Percentiles rank a stretch among this genome's conserved stretches.
phyloP scores from a whole-genome alignment of 106 monocot genomes.

The Acanthochlamys bracteata region DNA sequence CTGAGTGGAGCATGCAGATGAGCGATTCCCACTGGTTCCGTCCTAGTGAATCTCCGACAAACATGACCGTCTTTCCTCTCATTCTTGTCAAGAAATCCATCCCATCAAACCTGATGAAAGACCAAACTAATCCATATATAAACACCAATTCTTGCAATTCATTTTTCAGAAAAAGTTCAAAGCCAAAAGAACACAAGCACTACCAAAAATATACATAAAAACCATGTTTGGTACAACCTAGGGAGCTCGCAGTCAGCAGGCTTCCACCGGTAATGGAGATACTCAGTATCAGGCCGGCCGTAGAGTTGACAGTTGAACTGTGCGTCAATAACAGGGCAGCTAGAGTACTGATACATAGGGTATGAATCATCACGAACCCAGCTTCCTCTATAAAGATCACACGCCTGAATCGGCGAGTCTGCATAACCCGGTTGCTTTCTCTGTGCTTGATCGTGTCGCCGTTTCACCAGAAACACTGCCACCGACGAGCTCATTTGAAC shows the following conservation, averaged over 20 bases:
- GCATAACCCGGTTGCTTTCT: slow-evolving; percentile 9
- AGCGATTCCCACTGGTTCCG: slow-evolving; percentile 76
- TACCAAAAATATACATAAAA: neutral
- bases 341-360: slow-evolving; percentile 33
- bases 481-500: slow-evolving; percentile 8
- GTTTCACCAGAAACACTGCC: slow-evolving; percentile 19
- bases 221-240: slow-evolving; percentile 6
- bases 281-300: slow-evolving; percentile 57
- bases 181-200: neutral
- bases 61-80: slow-evolving; percentile 71
- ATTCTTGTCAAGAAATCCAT: slow-evolving; percentile 42
- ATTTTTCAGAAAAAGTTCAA: too few species aligned
- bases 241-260: slow-evolving; percentile 57
- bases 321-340: slow-evolving; percentile 54
- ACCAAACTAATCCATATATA: neutral
- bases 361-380: slow-evolving; percentile 55
- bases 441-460: slow-evolving; percentile 6
- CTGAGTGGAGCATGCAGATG: slow-evolving; percentile 57
- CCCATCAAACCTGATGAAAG: slow-evolving; percentile 34
- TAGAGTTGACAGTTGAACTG: slow-evolving; percentile 72
- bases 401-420: slow-evolving; percentile 11
- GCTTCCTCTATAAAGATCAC: slow-evolving; percentile 44
- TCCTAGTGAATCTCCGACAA: slow-evolving; percentile 75
- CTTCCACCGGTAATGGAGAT: slow-evolving; percentile 52
- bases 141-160: too few species aligned